Percentiles rank a stretch among this genome's conserved stretches.
Conservation (phyloP, 1,284 basidiomycete species). For the Irpex sp. region DNA sequence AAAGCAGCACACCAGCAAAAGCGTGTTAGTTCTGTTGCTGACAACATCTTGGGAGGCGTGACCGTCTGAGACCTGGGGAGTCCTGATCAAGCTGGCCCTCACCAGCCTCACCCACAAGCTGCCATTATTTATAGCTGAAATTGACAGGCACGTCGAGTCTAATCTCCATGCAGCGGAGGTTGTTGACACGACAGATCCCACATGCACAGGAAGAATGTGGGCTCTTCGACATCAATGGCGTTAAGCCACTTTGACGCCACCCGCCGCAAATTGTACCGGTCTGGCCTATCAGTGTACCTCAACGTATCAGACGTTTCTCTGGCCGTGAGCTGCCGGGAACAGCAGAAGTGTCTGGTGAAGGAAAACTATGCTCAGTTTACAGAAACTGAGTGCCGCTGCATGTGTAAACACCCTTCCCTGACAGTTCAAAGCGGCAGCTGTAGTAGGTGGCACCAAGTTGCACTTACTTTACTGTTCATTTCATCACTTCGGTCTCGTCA, state of each 20-base stretch:
- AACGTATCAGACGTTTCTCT: background rate
- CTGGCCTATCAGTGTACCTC: background rate
- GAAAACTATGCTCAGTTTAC: too few relatives aligned
- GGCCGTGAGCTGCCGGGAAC: background rate
- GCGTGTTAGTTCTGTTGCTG: background rate
- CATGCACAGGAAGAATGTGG: background rate
- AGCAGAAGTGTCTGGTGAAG: background rate
- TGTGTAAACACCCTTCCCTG: too few relatives aligned
- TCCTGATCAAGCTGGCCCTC: background rate
- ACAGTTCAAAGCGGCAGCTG: too few relatives aligned
- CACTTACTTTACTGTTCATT: too few relatives aligned
- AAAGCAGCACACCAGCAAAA: conserved; percentile 1
- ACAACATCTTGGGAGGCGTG: background rate
- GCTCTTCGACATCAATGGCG: background rate
- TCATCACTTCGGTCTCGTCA: background rate
- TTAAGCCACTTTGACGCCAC: background rate
- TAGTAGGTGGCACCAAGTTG: too few relatives aligned
- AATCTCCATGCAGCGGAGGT: background rate
- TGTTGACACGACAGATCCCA: background rate
- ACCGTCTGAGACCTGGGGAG: background rate
- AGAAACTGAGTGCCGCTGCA: too few relatives aligned
- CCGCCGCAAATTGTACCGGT: background rate
- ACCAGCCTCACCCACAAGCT: background rate
- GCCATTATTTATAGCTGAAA: background rate
- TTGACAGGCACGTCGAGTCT: background rate